Base-by-base conservation (phyloP, 305 asterid genomes). In the Fraxinus floribunda region DNA sequence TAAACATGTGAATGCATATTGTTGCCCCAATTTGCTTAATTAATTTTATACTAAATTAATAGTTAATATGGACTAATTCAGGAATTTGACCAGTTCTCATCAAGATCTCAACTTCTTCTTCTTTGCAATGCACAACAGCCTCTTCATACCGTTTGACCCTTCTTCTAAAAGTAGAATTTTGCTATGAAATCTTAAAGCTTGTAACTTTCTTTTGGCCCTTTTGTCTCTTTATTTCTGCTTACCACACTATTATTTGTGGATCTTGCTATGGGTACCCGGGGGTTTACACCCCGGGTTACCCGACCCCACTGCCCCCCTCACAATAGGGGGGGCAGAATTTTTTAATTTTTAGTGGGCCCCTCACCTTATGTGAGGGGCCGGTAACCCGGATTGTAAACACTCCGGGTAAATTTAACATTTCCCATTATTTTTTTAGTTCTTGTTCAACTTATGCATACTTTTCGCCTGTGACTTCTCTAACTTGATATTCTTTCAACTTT, bases 51-150 rank as follows among this genome's bases (percentile, higher is more conserved):
- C n/a, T n/a, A n/a, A n/a, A n/a, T n/a, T 79, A 84, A 81, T 84
- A 49, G 10, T 13, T 49, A 55, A 16, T 16, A 75, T 39, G 32
- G 81, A 15, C 84, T 87, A 87, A 62, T 79, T 79, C 68, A 24
- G 76, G 77, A 44, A 68, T 49, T 78, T 46, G 88, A 84, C 76
- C 88, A 80, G 46, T 86, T 86, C 80, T 73, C 82, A 79, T 86
- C 90, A 89, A 90, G 93, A 87, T 89, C 91, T 82, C 89, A 83
- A 13, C 88, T 41, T 85, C 78, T 82, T 62, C 74, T 73, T 22
- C 38, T 79, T 70, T 76, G 84, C 81, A 26, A 20, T 60, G 26
- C 44, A n/a, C 72, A 77, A 32, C 77, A 24, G 39, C 77, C 79
- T 64, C 64, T 82, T 49, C 44, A 77, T 79, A 26, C 52, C 29